Evolutionary conservation across 805 yeast species (phyloP).

Genomic region (Candida koratica): DNA sequence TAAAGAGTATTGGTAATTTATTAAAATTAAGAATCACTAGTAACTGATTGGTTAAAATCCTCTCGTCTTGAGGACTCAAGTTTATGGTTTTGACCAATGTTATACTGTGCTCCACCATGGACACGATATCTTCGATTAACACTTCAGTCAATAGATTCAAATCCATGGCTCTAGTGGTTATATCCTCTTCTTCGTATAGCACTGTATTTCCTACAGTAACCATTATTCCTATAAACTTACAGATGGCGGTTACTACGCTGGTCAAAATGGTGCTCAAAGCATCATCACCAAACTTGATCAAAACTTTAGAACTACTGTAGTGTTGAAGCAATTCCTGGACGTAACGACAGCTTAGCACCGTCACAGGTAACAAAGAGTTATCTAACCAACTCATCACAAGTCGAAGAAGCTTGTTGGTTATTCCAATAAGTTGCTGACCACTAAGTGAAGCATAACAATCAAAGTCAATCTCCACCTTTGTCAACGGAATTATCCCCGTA

Average conservation of each 20-base stretch:
- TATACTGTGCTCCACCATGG: slow-evolving; percentile 32
- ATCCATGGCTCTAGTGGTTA: slow-evolving; percentile 61
- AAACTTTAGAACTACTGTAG: slow-evolving; percentile 24
- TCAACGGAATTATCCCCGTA: slow-evolving; percentile 59
- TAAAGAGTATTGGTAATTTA: slow-evolving; percentile 13
- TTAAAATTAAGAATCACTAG: slow-evolving; percentile 26
- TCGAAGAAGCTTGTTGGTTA: slow-evolving; percentile 52
- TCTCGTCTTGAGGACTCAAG: slow-evolving; percentile 9
- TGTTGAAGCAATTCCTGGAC: slow-evolving; percentile 55
- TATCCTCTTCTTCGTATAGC: slow-evolving; percentile 71
- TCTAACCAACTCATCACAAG: slow-evolving; percentile 69
- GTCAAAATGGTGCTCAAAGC: slow-evolving; percentile 45
- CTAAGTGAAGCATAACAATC: slow-evolving; percentile 38
- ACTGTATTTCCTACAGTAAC: slow-evolving; percentile 52
- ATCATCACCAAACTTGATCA: slow-evolving; percentile 20
- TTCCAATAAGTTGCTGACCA: slow-evolving; percentile 42
- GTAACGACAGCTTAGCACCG: slow-evolving; percentile 70
- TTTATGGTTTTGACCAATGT: slow-evolving; percentile 19
- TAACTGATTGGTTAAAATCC: slow-evolving; percentile 20
- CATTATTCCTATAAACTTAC: slow-evolving; percentile 50
- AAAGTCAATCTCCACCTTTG: slow-evolving; percentile 43
- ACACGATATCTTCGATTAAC: slow-evolving; percentile 19
- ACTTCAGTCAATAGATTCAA: slow-evolving; percentile 30
- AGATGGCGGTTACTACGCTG: slow-evolving; percentile 48
- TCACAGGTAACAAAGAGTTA: slow-evolving; percentile 71